A percentile compares a stretch with the other conserved stretches of the same genome.
Evolutionary conservation across 2,329 filamentous ascomycete genomes (phyloP).

Genomic region (Alternaria hordeiaustralica): DNA sequence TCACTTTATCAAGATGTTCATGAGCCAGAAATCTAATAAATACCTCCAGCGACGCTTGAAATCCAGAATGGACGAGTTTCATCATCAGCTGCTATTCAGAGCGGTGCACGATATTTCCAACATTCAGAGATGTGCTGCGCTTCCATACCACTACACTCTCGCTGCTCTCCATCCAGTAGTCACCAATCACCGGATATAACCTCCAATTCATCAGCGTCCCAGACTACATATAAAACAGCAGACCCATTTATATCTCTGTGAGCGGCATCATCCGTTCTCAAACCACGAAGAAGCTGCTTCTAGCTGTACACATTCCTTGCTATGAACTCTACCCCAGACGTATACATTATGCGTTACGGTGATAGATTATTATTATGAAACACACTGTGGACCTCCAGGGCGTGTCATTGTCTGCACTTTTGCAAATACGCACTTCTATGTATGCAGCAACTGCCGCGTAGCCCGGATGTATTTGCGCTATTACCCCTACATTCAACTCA

Average conservation of each 20-base stretch:
- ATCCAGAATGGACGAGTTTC: not conserved
- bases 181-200: fast-evolving
- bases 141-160: not conserved
- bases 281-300: not conserved
- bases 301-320: not conserved
- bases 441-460: not conserved
- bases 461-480: not conserved
- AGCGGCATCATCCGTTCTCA: no score
- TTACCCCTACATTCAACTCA: not conserved
- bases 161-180: not conserved
- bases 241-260: not conserved
- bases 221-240: not conserved
- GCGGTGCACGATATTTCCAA: no score
- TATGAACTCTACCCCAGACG: not conserved
- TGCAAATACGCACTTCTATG: not conserved
- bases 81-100: not conserved
- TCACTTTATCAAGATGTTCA: not conserved
- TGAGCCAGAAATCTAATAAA: not conserved
- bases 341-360: not conserved
- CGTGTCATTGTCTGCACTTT: not conserved
- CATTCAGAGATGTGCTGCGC: not conserved
- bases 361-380: not conserved
- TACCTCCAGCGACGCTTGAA: not conserved
- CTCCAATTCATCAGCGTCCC: fast-evolving
- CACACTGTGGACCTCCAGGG: not conserved